Evolutionary conservation across 495 filamentous ascomycete genomes (phyloP).

Genomic region (Delitschia confertaspora): DNA sequence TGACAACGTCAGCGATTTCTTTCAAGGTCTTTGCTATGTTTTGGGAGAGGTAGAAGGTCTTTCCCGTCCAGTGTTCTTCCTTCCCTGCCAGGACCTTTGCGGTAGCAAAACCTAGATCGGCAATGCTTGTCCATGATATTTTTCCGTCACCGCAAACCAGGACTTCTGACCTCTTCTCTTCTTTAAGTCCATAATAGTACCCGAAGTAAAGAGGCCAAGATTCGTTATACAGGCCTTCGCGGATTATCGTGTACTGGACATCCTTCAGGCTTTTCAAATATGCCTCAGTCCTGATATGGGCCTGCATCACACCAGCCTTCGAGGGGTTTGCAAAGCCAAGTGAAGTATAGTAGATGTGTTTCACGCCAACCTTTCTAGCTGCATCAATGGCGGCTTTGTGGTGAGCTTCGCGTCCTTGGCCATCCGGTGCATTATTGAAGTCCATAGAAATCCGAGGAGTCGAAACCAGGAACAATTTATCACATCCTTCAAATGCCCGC

Average conservation of each 20-base stretch:
- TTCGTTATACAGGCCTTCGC: conserved; percentile 60
- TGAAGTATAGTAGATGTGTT: conserved; percentile 59
- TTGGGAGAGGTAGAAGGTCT: conserved; percentile 36
- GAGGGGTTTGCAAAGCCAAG: conserved; percentile 47
- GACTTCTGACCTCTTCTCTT: conserved; percentile 30
- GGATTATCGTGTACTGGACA: conserved; percentile 44
- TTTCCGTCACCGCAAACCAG: conserved; percentile 37
- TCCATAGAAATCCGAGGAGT: conserved; percentile 34
- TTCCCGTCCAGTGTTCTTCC: conserved; percentile 30
- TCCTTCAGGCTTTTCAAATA: conserved; percentile 40
- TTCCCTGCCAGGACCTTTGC: conserved; percentile 32
- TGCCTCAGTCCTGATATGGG: conserved; percentile 54
- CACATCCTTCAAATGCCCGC: conserved; percentile 37
- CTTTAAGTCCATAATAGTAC: conserved; percentile 42
- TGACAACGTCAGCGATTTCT: conserved; percentile 36
- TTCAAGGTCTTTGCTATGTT: conserved; percentile 30
- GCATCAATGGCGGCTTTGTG: conserved; percentile 51
- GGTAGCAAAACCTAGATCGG: conserved; percentile 38
- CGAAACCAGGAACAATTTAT: conserved; percentile 45
- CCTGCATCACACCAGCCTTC: conserved; percentile 55
- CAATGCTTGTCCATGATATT: conserved; percentile 40
- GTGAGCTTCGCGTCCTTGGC: conserved; percentile 36
- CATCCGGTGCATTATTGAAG: conserved; percentile 30
- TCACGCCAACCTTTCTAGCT: conserved; percentile 48
- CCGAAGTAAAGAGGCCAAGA: conserved; percentile 61